These are phyloP conservation scores for Tulasnella sp. DNA, from an alignment of 768 basidiomycete genomes.

Conservation along the genomic window DNA sequence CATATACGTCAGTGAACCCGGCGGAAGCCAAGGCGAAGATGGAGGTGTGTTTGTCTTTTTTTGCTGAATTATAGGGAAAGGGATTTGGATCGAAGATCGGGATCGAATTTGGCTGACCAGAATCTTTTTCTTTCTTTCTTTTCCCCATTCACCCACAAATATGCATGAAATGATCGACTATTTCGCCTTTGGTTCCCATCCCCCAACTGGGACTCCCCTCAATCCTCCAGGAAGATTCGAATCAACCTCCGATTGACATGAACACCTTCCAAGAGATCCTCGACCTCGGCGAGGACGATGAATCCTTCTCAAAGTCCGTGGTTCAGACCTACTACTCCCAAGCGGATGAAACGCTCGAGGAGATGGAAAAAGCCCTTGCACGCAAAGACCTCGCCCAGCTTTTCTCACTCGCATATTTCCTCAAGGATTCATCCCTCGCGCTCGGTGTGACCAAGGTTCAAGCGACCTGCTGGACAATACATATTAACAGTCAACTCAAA, in stretches of 20 bases:
- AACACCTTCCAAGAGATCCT: constrained; percentile 77
- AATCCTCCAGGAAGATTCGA: background rate
- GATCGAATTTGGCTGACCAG: background rate
- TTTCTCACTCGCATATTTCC: constrained; percentile 77
- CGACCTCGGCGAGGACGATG: constrained; percentile 83
- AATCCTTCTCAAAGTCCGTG: constrained; percentile 72
- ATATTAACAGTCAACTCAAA: constrained; percentile 65
- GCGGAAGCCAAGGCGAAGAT: no score
- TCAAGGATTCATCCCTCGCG: constrained; percentile 94
- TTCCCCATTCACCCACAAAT: no score
- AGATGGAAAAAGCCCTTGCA: constrained; percentile 61
- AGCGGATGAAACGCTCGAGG: constrained; percentile 58
- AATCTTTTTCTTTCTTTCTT: background rate
- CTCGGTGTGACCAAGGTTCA: constrained; percentile 78
- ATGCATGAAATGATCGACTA: no score
- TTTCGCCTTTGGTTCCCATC: background rate
- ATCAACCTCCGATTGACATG: constrained; percentile 45
- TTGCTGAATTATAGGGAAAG: no score
- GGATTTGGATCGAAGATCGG: no score
- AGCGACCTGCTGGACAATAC: constrained; percentile 79
- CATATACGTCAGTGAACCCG: no score
- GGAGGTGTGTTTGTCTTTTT: no score
- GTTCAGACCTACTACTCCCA: constrained; percentile 73
- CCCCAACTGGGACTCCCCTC: background rate
- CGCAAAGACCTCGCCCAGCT: constrained; percentile 53